Conservation (phyloP, 176 grass and related monocot genomes). For the Carex myosuroides region DNA sequence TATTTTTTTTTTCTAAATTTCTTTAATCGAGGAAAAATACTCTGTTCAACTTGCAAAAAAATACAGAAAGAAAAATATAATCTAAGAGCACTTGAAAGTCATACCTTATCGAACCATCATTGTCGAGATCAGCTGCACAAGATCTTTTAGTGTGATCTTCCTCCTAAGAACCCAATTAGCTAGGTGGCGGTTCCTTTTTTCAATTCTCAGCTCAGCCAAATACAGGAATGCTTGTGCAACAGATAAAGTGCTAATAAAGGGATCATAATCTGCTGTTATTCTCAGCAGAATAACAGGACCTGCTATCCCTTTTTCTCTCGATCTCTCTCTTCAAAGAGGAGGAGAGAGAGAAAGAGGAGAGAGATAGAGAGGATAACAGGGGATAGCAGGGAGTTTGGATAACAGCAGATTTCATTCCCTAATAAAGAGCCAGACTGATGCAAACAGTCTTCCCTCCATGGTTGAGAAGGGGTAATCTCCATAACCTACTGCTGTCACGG, state of each 20-base stretch:
- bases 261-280: no score
- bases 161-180: constrained; percentile 64
- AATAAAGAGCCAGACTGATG: constrained; percentile 31
- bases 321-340: no score
- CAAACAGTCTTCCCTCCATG: constrained; percentile 54
- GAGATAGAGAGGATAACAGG: no score
- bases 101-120: constrained; percentile 51
- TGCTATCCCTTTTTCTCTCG: no score
- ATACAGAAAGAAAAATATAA: not conserved
- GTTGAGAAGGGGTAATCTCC: constrained; percentile 61
- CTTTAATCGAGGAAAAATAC: not conserved
- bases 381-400: no score
- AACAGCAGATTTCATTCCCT: no score
- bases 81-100: not conserved
- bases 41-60: constrained; percentile 1
- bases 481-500: constrained; percentile 84
- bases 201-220: constrained; percentile 73
- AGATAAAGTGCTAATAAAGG: constrained; percentile 54
- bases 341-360: no score
- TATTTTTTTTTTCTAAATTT: not conserved
- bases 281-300: no score
- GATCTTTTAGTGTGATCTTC: constrained; percentile 53
- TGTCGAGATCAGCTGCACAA: constrained; percentile 38
- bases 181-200: constrained; percentile 43
- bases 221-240: constrained; percentile 60